A percentile compares a stretch with the other conserved stretches of the same genome.
Conservation (phyloP, 306 rosid genomes). For the Prosopis cineraria region DNA sequence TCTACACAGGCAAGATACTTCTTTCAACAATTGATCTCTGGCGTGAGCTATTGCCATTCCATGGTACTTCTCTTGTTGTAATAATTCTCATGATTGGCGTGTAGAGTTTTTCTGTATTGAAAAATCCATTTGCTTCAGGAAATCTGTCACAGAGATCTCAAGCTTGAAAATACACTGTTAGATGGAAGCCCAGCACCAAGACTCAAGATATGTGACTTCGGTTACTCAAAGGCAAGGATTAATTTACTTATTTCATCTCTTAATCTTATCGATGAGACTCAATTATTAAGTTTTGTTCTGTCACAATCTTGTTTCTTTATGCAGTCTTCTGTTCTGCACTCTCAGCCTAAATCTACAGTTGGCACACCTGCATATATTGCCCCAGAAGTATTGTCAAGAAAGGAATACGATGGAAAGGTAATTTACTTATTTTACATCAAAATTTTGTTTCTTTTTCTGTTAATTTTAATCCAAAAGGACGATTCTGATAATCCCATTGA, state of each 20-base stretch:
- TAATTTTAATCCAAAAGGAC: too few species aligned
- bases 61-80: background rate
- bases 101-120: background rate
- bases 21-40: constrained; percentile 74
- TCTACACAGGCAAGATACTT: constrained; percentile 59
- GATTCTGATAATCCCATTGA: background rate
- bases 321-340: constrained; percentile 21
- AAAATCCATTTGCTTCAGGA: constrained; percentile 50
- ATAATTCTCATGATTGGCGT: background rate
- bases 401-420: constrained; percentile 72
- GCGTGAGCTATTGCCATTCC: constrained; percentile 61
- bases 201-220: constrained; percentile 73
- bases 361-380: constrained; percentile 84
- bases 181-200: constrained; percentile 72
- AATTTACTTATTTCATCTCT: background rate
- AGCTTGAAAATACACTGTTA: constrained; percentile 73
- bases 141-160: constrained; percentile 80
- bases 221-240: constrained; percentile 62
- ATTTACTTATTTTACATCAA: background rate
- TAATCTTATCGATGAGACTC: too few species aligned
- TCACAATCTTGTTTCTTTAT: background rate
- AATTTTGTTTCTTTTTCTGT: background rate
- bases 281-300: background rate
- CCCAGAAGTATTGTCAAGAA: constrained; percentile 65
- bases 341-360: constrained; percentile 74